Conservation (phyloP, 805 yeast genomes). For the Wickerhamiella sorbophila region DNA sequence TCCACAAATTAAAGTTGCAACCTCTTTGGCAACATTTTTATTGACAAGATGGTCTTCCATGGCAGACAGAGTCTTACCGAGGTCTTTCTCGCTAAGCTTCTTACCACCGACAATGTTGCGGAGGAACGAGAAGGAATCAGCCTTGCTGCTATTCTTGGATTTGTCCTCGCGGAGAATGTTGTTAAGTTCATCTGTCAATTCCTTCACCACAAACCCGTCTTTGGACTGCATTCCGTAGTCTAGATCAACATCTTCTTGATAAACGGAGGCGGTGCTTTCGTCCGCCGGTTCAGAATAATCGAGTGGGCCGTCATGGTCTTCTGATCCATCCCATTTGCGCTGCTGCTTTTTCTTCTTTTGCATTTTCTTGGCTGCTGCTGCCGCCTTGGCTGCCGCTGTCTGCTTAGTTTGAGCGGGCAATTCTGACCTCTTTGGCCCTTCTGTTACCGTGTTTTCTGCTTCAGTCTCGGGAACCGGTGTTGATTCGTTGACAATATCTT, state of each 20-base stretch:
- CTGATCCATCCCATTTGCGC: conserved; percentile 47
- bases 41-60: conserved; percentile 64
- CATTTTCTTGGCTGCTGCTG: conserved; percentile 3
- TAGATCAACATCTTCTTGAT: conserved; percentile 13
- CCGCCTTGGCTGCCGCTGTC: conserved; percentile 5
- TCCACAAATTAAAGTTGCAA: conserved; percentile 56
- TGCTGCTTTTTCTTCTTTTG: conserved; percentile 25
- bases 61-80: conserved; percentile 47
- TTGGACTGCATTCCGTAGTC: conserved; percentile 32
- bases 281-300: conserved; percentile 38
- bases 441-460: neutral
- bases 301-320: conserved; percentile 34
- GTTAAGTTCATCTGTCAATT: conserved; percentile 40
- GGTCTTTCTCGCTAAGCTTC: conserved; percentile 46
- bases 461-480: neutral
- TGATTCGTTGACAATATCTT: conserved; percentile 6
- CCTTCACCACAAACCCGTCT: conserved; percentile 52
- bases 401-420: neutral
- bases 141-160: conserved; percentile 1
- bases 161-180: conserved; percentile 25
- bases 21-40: conserved; percentile 85
- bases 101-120: conserved; percentile 55
- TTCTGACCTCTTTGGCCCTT: neutral
- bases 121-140: conserved; percentile 43
- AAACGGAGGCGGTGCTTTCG: conserved; percentile 20